Conservation (phyloP, 371 early-diverging fungal species). For the Coemansia sp. region DNA sequence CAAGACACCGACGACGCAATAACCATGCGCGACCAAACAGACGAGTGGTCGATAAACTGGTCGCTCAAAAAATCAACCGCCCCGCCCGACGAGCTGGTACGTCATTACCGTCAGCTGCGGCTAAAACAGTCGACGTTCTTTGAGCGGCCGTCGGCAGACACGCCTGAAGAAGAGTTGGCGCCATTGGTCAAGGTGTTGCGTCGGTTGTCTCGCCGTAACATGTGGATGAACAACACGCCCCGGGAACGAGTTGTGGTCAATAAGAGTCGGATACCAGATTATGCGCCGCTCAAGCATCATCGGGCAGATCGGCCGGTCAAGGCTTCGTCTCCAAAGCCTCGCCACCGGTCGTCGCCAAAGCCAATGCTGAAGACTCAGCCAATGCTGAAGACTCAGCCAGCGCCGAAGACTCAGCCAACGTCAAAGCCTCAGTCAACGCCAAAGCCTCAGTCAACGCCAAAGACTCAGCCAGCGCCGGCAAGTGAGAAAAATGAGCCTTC, state of each 20-base stretch:
- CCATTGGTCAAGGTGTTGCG: slow-evolving; percentile 37
- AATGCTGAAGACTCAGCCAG: not conserved
- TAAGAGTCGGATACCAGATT: slow-evolving; percentile 17
- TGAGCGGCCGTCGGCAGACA: slow-evolving; percentile 43
- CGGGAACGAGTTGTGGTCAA: slow-evolving; percentile 32
- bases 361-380: not conserved
- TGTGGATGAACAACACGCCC: slow-evolving; percentile 38
- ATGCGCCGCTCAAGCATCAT: not conserved
- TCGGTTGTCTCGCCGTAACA: slow-evolving; percentile 30
- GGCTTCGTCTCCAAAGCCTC: not conserved
- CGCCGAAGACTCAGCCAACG: not conserved
- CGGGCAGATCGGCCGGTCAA: not conserved
- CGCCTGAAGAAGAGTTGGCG: slow-evolving; percentile 37
- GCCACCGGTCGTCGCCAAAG: not conserved
- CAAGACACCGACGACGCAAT: slow-evolving; percentile 34
- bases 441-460: not conserved
- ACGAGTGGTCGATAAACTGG: slow-evolving; percentile 42
- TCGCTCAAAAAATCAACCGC: slow-evolving; percentile 21
- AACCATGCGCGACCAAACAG: slow-evolving; percentile 22
- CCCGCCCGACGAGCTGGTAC: not conserved
- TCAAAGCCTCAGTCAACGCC: not conserved
- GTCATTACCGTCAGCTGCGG: slow-evolving; percentile 21
- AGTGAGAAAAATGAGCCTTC: too few relatives aligned
- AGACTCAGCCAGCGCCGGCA: not conserved
- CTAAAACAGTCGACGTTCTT: slow-evolving; percentile 41